Evolutionary conservation across 1,284 basidiomycete species (phyloP), one percentile per base, ranked within the genome.

Genomic region (Cystobasidiaceae sp.): DNA sequence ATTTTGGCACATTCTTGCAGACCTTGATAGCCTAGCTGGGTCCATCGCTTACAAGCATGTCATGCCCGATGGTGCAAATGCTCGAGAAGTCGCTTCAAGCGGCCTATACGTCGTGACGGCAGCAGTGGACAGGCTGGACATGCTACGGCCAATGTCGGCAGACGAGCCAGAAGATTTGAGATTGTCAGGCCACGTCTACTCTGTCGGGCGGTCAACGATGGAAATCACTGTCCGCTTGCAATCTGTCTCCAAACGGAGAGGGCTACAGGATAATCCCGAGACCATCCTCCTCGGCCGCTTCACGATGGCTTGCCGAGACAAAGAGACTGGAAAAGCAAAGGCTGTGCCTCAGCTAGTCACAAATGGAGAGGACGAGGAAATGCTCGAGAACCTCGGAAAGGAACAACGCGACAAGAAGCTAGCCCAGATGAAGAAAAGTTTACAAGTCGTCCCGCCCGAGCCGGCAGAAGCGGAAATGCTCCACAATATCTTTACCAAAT

Each of bases 41-140:
- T 68, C 70, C 4, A 69, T 75, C 3, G 74, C 75, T 8, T 78
- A 77, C 61, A 69, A 71, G 19, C 73, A 77, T 50, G 76, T 76
- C 4, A 70, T 78, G 4, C 76, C 76, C 8, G 71, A 73, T n/a
- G 71, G 70, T 19, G 51, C 51, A 2, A 27, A 51, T 45, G 67
- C 74, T 7, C 39, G 66, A 9, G 70, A 73, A 8, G 72, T 72
- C 8, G 69, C 70, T 8, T 65, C 45, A 15, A 70, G 71, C 23
- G 73, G 73, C 15, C 68, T 78, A 55, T 77, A 76, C 71, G 73
- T 78, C 44, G 77, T 78, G 34, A 78, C 77, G 1, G 77, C 77
- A 23, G 74, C 76, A 0, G 77, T 78, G 0, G 77, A 78, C 63
- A 70, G 77, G n/a, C 57, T 75, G 9, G 72, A 74, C 62, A 49